Evolutionary conservation across 306 rosid genomes (phyloP).

Genomic region (Glycine soja): DNA sequence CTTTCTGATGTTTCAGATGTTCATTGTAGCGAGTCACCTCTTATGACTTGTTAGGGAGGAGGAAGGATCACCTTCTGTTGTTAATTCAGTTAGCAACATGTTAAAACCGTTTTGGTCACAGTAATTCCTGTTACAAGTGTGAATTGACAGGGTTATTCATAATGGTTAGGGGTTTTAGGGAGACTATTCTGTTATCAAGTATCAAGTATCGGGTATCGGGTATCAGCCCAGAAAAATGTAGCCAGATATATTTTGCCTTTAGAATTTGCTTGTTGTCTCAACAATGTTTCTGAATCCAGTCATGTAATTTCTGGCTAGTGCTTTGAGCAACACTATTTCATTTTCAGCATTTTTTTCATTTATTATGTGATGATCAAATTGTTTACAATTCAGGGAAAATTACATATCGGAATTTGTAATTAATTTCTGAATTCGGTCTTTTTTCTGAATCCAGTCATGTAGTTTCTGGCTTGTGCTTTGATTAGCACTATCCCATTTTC

Average conservation of each 20-base stretch:
- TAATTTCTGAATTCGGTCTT: too few species aligned
- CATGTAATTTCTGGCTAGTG: neutral
- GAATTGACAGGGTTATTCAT: neutral
- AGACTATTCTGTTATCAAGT: too few species aligned
- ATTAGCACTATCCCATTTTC: too few species aligned
- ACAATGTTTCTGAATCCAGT: neutral
- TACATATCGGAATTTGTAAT: neutral
- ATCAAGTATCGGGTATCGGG: too few species aligned
- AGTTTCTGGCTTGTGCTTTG: too few species aligned
- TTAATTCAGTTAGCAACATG: neutral
- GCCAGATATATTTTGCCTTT: neutral
- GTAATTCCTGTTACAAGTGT: constrained; percentile 21
- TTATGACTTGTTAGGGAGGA: constrained; percentile 65
- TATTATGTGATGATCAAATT: neutral
- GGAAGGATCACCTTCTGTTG: neutral
- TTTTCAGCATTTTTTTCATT: too few species aligned
- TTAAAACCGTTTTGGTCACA: constrained; percentile 22
- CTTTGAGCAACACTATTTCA: neutral
- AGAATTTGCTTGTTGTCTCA: neutral
- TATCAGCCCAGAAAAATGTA: constrained; percentile 4
- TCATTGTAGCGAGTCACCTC: constrained; percentile 93
- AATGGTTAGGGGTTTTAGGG: too few species aligned
- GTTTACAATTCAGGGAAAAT: neutral
- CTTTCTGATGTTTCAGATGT: constrained; percentile 84
- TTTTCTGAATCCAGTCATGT: too few species aligned